phyloP scores from a whole-genome alignment of 2,329 filamentous ascomycete genomes.

The Beauveria pseudobassiana region DNA sequence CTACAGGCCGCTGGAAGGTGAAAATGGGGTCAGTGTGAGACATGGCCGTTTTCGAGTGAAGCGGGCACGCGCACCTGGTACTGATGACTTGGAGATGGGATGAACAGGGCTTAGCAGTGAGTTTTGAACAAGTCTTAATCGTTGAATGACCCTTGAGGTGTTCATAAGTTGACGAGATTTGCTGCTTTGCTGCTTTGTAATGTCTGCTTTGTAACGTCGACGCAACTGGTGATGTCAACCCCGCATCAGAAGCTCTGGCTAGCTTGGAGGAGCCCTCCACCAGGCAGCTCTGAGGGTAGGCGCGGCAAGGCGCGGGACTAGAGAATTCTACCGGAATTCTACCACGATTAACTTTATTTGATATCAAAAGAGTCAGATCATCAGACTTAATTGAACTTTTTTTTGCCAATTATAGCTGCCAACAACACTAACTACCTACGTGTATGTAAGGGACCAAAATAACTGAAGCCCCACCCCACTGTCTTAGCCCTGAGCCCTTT shows the following conservation, averaged over 20 bases:
- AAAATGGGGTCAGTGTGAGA: neutral
- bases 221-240: slow-evolving; percentile 11
- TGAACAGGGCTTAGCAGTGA: neutral
- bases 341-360: too few species aligned
- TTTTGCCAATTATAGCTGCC: too few species aligned
- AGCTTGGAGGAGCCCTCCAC: neutral
- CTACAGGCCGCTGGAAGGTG: slow-evolving; percentile 7
- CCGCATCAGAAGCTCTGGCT: slow-evolving; percentile 1
- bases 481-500: too few species aligned
- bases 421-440: too few species aligned
- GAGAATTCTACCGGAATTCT: too few species aligned
- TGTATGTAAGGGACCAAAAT: too few species aligned
- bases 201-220: slow-evolving; percentile 7
- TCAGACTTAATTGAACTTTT: too few species aligned
- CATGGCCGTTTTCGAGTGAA: neutral
- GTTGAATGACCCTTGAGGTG: slow-evolving; percentile 8
- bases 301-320: too few species aligned
- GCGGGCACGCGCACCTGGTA: neutral
- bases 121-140: slow-evolving; percentile 10
- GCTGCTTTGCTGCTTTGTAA: neutral
- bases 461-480: too few species aligned
- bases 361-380: too few species aligned
- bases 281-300: neutral
- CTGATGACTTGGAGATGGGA: neutral
- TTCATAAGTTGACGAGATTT: slow-evolving; percentile 10